Conservation (phyloP, 495 filamentous ascomycete genomes). For the Talaromyces wortmannii region DNA sequence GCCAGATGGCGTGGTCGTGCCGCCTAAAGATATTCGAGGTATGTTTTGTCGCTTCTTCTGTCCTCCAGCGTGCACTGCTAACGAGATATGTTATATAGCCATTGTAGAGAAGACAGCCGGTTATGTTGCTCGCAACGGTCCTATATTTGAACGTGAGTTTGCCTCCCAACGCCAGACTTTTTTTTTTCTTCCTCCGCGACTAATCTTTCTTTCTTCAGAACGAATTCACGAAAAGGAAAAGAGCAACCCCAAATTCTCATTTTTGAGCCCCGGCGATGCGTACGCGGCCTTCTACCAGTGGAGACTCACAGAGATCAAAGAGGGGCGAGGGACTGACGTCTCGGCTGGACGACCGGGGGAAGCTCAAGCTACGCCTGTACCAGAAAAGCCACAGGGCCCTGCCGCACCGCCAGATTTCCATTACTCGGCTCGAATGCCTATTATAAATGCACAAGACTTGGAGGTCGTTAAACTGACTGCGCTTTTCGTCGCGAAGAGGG, state of each 20-base stretch:
- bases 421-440: slow-evolving; percentile 96
- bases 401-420: slow-evolving; percentile 82
- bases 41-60: slow-evolving; percentile 10
- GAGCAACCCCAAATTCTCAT: slow-evolving; percentile 85
- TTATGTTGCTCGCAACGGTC: slow-evolving; percentile 77
- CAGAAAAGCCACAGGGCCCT: slow-evolving; percentile 71
- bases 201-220: slow-evolving; percentile 33
- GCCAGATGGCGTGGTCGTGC: slow-evolving; percentile 76
- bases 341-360: slow-evolving; percentile 72
- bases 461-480: slow-evolving; percentile 89
- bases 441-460: slow-evolving; percentile 90
- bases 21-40: slow-evolving; percentile 76
- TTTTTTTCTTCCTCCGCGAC: not conserved
- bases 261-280: slow-evolving; percentile 71
- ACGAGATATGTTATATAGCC: slow-evolving; percentile 25
- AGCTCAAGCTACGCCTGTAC: slow-evolving; percentile 43
- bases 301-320: slow-evolving; percentile 78
- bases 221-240: slow-evolving; percentile 82
- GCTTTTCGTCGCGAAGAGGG: slow-evolving; percentile 83
- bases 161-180: not conserved
- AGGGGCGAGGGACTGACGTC: slow-evolving; percentile 73
- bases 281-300: slow-evolving; percentile 87
- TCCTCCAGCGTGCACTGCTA: slow-evolving; percentile 15
- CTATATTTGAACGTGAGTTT: slow-evolving; percentile 67
- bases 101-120: slow-evolving; percentile 96